These are phyloP conservation scores for Alternaria sp. DNA, from an alignment of 2,329 filamentous ascomycete genomes.

Conservation along the genomic window DNA sequence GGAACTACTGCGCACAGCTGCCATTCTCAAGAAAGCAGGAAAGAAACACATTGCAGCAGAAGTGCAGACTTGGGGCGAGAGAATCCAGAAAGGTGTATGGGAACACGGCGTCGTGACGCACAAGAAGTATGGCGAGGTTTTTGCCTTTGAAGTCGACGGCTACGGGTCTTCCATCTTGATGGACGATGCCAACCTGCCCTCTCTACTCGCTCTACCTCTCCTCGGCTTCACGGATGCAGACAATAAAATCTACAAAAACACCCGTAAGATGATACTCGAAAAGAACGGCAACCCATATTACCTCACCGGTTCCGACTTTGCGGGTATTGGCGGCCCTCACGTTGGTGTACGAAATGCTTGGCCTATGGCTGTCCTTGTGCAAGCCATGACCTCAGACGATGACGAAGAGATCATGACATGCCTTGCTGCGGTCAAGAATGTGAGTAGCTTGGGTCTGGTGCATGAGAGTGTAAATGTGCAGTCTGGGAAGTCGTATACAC, in stretches of 20 bases:
- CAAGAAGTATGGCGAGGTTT: constrained; percentile 78
- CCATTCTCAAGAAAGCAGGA: constrained; percentile 69
- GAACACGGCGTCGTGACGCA: constrained; percentile 83
- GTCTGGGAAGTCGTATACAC: constrained; percentile 41
- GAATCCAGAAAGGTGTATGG: constrained; percentile 79
- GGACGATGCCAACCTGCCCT: constrained; percentile 90
- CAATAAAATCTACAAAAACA: constrained; percentile 84
- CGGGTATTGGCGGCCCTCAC: constrained; percentile 85
- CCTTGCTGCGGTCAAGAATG: constrained; percentile 76
- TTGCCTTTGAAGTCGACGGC: constrained; percentile 88
- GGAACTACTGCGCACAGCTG: constrained; percentile 78
- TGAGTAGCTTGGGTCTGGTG: constrained; percentile 78
- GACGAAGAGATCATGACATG: constrained; percentile 82
- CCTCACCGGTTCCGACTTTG: constrained; percentile 77
- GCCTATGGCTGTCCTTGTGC: constrained; percentile 94
- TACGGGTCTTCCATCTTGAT: constrained; percentile 84
- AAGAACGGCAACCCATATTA: constrained; percentile 88
- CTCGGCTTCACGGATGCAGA: constrained; percentile 74
- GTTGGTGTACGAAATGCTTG: constrained; percentile 91
- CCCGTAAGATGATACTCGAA: constrained; percentile 79
- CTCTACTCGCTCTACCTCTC: constrained; percentile 77
- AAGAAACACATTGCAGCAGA: constrained; percentile 60
- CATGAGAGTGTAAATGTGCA: constrained; percentile 77
- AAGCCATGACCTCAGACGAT: constrained; percentile 86
- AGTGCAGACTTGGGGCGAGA: constrained; percentile 65